A percentile compares a stretch with the other conserved stretches of the same genome.
Evolutionary conservation across 176 grass and related monocot genomes (phyloP).

Genomic region (Areca catechu): DNA sequence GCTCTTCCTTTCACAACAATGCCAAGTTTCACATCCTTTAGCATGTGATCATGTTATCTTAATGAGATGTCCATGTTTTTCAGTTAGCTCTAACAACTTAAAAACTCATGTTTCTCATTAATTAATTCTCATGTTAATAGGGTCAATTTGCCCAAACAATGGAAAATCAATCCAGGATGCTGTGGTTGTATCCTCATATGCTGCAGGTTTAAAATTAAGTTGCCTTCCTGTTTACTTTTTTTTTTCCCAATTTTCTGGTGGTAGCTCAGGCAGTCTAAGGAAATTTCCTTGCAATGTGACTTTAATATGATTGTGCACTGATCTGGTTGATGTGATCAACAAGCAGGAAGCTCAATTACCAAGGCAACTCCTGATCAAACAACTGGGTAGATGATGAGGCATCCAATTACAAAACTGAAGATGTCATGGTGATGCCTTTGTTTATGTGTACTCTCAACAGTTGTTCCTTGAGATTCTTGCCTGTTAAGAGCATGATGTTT

Average conservation of each 20-base stretch:
- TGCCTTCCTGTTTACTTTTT: background rate
- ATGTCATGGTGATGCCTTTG: too few species aligned
- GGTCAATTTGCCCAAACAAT: conserved; percentile 53
- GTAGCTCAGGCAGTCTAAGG: background rate
- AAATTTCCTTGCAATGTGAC: too few species aligned
- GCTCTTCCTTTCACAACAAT: too few species aligned
- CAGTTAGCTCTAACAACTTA: too few species aligned
- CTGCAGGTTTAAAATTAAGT: conserved; percentile 42
- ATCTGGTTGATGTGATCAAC: background rate
- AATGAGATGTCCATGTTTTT: too few species aligned
- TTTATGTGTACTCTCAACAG: too few species aligned
- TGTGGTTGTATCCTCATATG: conserved; percentile 80
- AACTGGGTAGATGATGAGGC: conserved; percentile 33
- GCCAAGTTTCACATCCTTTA: too few species aligned
- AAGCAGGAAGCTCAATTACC: conserved; percentile 53
- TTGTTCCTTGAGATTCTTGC: too few species aligned
- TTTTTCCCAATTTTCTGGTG: background rate
- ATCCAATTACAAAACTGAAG: conserved; percentile 1
- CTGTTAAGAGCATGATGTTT: too few species aligned
- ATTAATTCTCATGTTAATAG: too few species aligned
- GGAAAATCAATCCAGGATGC: conserved; percentile 45
- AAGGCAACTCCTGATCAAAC: conserved; percentile 35
- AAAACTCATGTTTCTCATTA: too few species aligned
- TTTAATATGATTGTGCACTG: background rate
- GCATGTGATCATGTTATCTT: too few species aligned